Evolutionary conservation across 2,329 filamentous ascomycete genomes (phyloP), one percentile per base, ranked within the genome.

Genomic region (Aspergillus aculeatus): DNA sequence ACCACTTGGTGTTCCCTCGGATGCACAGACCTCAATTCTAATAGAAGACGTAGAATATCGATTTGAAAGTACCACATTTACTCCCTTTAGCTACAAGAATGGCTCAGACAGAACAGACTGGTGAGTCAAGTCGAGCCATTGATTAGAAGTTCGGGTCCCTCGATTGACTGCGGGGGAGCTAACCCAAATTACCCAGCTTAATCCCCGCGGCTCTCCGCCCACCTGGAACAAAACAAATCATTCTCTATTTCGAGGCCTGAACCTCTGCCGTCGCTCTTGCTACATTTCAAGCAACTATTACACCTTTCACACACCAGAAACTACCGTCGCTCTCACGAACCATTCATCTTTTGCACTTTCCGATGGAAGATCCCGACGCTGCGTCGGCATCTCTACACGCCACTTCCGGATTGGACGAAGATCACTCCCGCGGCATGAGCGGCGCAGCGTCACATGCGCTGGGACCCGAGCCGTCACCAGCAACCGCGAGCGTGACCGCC

Each of bases 301-400:
- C 32, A 35, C 12, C 32, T 29, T 12, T 35, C 32, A 35, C 12
- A 35, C 14, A 7, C 38, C 19, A 3, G 16, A 44, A 44, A n/a
- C 16, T 44, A 19, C 12, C 14, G 32, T 35, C 32, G 14, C n/a
- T 51, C 32, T 16, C 31, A 16, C 24, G 21, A 35, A 5, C n/a
- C 32, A 35, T 29, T 23, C 16, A 47, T 38, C 16, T 29, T 24
- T 7, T 47, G 57, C 24, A 23, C 21, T 19, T 48, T 47, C 19
- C 56, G 38, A 63, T 63, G 62, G 62, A 63, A 44, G 56, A 62
- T 55, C 14, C 38, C 38, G 14, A 44, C 16, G 38, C 38, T 44
- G 56, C 19, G 21, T 44, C 41, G n/a, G 29, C 41, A 21, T 54
- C 61, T 63, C 50, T 54, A 32, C 60, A 59, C 12, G 35, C 51